Percentiles rank a stretch among this genome's conserved stretches.
phyloP scores from a whole-genome alignment of 352 stramenopile species.

The Blastocystis sp. region DNA sequence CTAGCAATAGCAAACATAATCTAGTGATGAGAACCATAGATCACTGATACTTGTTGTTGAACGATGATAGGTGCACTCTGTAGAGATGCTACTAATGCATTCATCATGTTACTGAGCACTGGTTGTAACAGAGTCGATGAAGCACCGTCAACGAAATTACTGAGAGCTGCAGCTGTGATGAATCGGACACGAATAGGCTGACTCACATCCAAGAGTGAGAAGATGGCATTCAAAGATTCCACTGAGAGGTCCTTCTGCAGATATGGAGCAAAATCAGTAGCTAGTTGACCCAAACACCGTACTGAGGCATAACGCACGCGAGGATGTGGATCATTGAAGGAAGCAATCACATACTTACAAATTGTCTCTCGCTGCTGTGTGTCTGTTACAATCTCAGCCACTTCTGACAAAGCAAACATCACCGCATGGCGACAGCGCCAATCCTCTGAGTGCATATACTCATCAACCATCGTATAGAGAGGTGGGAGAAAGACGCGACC shows the following conservation, averaged over 20 bases:
- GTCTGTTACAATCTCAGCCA: constrained; percentile 59
- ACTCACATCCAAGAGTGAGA: neutral
- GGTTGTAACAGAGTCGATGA: constrained; percentile 17
- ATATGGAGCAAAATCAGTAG: constrained; percentile 59
- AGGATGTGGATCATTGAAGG: constrained; percentile 29
- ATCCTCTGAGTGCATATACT: constrained; percentile 1
- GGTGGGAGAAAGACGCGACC: constrained; percentile 47
- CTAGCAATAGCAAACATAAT: constrained; percentile 42
- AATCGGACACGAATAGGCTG: constrained; percentile 53
- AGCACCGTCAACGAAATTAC: constrained; percentile 66
- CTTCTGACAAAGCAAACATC: constrained; percentile 49
- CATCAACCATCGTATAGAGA: constrained; percentile 35
- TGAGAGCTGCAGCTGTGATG: constrained; percentile 57
- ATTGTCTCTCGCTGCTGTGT: neutral
- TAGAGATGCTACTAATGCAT: neutral
- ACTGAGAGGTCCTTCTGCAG: constrained; percentile 37
- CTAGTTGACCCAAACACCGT: constrained; percentile 56
- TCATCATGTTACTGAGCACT: constrained; percentile 33
- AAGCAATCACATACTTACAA: constrained; percentile 55
- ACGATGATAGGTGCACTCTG: constrained; percentile 25
- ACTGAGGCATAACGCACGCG: constrained; percentile 60
- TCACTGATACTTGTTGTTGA: constrained; percentile 4
- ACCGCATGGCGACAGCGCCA: constrained; percentile 40
- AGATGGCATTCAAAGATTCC: constrained; percentile 35
- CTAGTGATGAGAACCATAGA: neutral